Percentiles rank a stretch among this genome's conserved stretches.
These are phyloP conservation scores for Lipomyces orientalis DNA, from an alignment of 805 yeast species.

Conservation along the genomic window DNA sequence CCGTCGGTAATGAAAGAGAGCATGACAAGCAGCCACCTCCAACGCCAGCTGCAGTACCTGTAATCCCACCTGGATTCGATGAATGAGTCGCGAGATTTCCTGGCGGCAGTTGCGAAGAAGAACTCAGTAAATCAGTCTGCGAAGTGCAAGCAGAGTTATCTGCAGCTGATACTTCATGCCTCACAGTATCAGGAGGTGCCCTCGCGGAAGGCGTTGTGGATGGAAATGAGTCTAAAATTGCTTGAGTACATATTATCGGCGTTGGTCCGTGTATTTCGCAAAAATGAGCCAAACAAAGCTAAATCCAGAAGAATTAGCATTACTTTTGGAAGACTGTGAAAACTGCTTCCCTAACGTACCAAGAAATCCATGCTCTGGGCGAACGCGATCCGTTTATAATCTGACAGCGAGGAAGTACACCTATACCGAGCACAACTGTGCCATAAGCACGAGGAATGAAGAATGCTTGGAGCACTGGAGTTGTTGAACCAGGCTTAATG, in stretches of 20 bases:
- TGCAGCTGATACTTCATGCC: not conserved
- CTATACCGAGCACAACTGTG: not conserved
- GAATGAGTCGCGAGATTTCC: slow-evolving; percentile 4
- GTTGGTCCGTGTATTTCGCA: slow-evolving; percentile 46
- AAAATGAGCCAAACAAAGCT: slow-evolving; percentile 44
- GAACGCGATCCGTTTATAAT: not conserved
- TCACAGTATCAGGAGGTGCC: not conserved
- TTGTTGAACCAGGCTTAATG: not conserved
- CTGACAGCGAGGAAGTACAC: not conserved
- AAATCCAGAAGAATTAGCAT: not conserved
- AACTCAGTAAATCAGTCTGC: not conserved
- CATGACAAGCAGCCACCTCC: slow-evolving; percentile 37
- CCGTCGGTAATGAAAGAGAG: slow-evolving; percentile 35
- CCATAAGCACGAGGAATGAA: not conserved
- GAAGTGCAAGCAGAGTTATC: not conserved
- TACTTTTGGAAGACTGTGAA: not conserved
- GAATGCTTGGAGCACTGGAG: not conserved
- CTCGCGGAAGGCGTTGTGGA: slow-evolving; percentile 1
- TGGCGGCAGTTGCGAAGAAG: not conserved
- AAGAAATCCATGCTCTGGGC: slow-evolving; percentile 5
- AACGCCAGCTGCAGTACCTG: not conserved
- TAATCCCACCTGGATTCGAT: not conserved
- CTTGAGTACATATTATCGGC: slow-evolving; percentile 42
- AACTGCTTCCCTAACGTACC: not conserved
- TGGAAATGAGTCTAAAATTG: slow-evolving; percentile 20